These are phyloP conservation scores for Sechiopsis laciniata DNA, from an alignment of 306 rosid genomes.

Conservation along the genomic window DNA sequence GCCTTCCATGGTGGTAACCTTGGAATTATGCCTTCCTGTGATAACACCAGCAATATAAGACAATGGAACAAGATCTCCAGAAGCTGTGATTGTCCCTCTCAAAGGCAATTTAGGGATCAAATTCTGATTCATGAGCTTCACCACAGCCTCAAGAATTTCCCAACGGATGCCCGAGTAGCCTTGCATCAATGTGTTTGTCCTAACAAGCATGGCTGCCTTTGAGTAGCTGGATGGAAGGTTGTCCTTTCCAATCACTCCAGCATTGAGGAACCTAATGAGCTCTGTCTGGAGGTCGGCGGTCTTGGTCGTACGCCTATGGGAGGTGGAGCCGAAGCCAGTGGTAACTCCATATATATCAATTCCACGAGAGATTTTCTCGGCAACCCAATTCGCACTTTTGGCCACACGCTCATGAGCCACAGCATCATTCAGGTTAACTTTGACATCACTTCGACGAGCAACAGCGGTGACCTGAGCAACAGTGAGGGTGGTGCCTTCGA, in stretches of 20 bases:
- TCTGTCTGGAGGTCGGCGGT: constrained; percentile 32
- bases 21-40: constrained; percentile 35
- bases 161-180: constrained; percentile 37
- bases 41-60: constrained; percentile 36
- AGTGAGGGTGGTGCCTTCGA: constrained; percentile 30
- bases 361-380: constrained; percentile 26
- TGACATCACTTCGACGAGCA: constrained; percentile 29
- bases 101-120: constrained; percentile 33
- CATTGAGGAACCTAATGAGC: constrained; percentile 36
- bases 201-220: constrained; percentile 33
- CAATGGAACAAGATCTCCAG: constrained; percentile 38
- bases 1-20: constrained; percentile 22
- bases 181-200: constrained; percentile 35
- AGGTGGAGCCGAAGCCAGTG: constrained; percentile 36
- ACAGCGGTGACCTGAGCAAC: constrained; percentile 31
- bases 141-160: constrained; percentile 30
- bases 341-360: constrained; percentile 35
- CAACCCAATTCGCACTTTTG: constrained; percentile 33
- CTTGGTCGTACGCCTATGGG: constrained; percentile 31
- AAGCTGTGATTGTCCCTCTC: constrained; percentile 37
- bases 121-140: constrained; percentile 32
- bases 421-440: constrained; percentile 23
- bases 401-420: constrained; percentile 30
- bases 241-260: constrained; percentile 32
- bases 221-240: constrained; percentile 27